Evolutionary conservation across 2,329 filamentous ascomycete genomes (phyloP).

Genomic region (Scedosporium minutisporum): DNA sequence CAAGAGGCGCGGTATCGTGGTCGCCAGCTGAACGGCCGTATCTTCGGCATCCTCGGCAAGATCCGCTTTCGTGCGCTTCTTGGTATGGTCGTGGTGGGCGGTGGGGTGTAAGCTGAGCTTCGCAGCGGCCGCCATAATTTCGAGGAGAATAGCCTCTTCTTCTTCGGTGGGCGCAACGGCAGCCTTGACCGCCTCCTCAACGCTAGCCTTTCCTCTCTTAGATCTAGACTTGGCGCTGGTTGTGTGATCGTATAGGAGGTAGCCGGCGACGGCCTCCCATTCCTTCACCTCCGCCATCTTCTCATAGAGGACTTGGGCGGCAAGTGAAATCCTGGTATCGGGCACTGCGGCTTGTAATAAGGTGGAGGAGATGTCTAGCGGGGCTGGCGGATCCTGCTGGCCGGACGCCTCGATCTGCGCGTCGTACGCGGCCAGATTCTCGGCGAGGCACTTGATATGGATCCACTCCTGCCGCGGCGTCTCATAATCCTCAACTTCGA

Average conservation of each 20-base stretch:
- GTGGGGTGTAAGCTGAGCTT: constrained; percentile 60
- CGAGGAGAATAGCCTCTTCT: constrained; percentile 78
- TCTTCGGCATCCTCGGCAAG: constrained; percentile 66
- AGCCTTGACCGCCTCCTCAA: constrained; percentile 56
- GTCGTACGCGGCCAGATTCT: constrained; percentile 76
- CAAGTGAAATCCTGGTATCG: constrained; percentile 77
- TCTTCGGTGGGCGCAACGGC: constrained; percentile 62
- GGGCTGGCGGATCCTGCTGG: constrained; percentile 30
- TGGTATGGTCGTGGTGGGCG: constrained; percentile 50
- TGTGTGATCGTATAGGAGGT: constrained; percentile 87
- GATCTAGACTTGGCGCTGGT: constrained; percentile 37
- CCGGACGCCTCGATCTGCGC: constrained; percentile 53
- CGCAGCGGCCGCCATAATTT: constrained; percentile 76
- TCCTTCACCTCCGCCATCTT: constrained; percentile 70
- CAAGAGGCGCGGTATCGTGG: constrained; percentile 71
- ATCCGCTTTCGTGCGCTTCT: constrained; percentile 48
- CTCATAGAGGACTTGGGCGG: constrained; percentile 77
- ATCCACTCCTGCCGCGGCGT: constrained; percentile 77
- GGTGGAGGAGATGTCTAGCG: constrained; percentile 39
- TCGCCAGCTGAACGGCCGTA: constrained; percentile 66
- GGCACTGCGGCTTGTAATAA: constrained; percentile 54
- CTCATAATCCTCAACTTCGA: constrained; percentile 67
- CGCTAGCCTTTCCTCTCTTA: constrained; percentile 42
- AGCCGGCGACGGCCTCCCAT: constrained; percentile 84
- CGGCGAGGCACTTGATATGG: constrained; percentile 80